phyloP scores from a whole-genome alignment of 108 stramenopile genomes.

The Phaeodactylum tricornutum region DNA sequence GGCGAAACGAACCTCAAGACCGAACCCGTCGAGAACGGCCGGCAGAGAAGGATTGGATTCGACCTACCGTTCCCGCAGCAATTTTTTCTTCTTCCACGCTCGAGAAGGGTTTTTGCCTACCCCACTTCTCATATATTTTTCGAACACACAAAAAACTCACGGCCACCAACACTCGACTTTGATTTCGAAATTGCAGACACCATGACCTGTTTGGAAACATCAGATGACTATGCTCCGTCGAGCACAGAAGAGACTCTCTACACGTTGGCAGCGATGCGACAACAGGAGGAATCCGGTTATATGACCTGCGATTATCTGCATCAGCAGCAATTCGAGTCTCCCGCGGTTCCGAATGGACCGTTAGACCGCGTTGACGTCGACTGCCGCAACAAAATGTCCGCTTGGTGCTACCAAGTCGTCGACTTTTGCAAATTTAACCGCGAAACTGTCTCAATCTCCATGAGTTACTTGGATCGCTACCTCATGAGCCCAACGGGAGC shows the following conservation, averaged over 20 bases:
- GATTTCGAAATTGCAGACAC: too few species aligned
- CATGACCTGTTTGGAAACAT: too few species aligned
- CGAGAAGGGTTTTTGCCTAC: too few species aligned
- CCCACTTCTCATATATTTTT: too few species aligned
- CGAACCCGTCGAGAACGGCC: too few species aligned
- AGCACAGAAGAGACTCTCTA: constrained; percentile 7
- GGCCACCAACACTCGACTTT: too few species aligned
- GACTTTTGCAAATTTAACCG: constrained; percentile 46
- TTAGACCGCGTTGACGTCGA: constrained; percentile 19
- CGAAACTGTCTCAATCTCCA: constrained; percentile 50
- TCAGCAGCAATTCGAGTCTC: constrained; percentile 5
- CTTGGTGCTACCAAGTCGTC: constrained; percentile 55
- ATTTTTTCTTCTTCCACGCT: too few species aligned
- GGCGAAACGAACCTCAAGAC: too few species aligned
- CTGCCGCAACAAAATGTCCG: constrained; percentile 40
- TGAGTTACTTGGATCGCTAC: constrained; percentile 51
- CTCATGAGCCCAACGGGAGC: constrained; percentile 11
- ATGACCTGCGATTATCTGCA: constrained; percentile 11
- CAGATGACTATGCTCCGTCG: too few species aligned
- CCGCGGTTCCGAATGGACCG: not conserved
- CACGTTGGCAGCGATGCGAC: constrained; percentile 12
- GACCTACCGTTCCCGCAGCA: too few species aligned
- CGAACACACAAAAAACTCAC: too few species aligned
- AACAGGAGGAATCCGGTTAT: constrained; percentile 13
- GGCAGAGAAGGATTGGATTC: too few species aligned